phyloP scores from a whole-genome alignment of 306 rosid genomes.

The Calophaca sinica region DNA sequence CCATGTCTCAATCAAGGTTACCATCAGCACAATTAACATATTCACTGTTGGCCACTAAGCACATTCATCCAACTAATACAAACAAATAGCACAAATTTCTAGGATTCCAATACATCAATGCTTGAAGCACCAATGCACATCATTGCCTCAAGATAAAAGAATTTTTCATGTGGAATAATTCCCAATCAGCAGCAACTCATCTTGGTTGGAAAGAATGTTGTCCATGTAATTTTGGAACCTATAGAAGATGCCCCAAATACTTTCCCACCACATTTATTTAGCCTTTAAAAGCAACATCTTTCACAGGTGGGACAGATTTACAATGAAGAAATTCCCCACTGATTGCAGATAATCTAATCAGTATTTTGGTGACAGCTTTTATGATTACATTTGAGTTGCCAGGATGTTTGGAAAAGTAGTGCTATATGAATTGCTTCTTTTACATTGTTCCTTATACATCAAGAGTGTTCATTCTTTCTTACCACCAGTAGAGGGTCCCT shows the following conservation, averaged over 20 bases:
- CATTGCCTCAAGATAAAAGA: conserved; percentile 54
- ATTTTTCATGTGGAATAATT: conserved; percentile 71
- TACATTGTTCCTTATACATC: conserved; percentile 52
- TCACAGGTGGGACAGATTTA: conserved; percentile 61
- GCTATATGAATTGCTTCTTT: conserved; percentile 59
- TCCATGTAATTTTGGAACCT: conserved; percentile 63
- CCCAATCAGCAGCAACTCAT: conserved; percentile 71
- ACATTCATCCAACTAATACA: conserved; percentile 60
- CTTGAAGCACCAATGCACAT: conserved; percentile 60
- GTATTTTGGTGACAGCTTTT: conserved; percentile 64
- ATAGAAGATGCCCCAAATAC: conserved; percentile 63
- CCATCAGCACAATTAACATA: conserved; percentile 67
- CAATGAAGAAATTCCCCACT: conserved; percentile 76
- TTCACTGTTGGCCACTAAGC: conserved; percentile 82
- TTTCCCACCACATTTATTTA: conserved; percentile 64
- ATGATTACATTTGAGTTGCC: conserved; percentile 58
- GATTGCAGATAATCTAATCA: conserved; percentile 62
- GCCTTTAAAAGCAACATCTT: conserved; percentile 61
- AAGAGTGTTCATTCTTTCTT: conserved; percentile 47
- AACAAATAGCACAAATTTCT: conserved; percentile 56
- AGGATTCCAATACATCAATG: conserved; percentile 63
- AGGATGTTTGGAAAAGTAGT: conserved; percentile 53
- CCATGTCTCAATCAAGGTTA: conserved; percentile 71
- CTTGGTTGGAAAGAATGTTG: conserved; percentile 68
- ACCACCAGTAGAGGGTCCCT: conserved; percentile 50